Base-by-base conservation (phyloP, 208 protist species). In the Leptomonas pyrrhocoris region DNA sequence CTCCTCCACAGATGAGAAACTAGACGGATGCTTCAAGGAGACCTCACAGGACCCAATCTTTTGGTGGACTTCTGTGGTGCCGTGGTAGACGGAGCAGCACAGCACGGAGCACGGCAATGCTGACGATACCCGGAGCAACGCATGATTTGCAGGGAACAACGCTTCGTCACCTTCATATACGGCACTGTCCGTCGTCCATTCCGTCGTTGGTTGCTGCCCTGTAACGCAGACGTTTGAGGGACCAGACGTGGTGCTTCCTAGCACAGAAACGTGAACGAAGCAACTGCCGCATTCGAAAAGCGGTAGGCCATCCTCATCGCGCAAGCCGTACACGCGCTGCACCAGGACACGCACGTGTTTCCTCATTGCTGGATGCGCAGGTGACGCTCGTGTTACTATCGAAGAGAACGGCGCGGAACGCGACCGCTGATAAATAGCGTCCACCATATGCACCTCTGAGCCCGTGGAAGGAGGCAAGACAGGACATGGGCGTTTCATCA, bases 241-340 rank as follows among this genome's bases (percentile, higher is more conserved):
- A 9, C 27, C 43, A 4, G 0, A 27, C n/a, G 28, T 19, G 21
- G 3, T 2, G 34, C 45, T 36, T 9, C 34, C 48, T 9, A 67
- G 42, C 28, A 57, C 11, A 9, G 5, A 3, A 16, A 51, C 5
- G 1, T 38, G 61, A 30, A 67, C 48, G 34, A 57, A 57, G 23
- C 61, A 67, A 30, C 1, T 45, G 4, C 31, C 30, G 23, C 61
- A 67, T 16, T 48, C 34, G 3, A 43, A 16, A 2, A 55, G 48
- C 4, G 48, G 61, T 3, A 67, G 61, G 6, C 61, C 61, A 13
- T 67, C 27, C 36, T 67, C 61, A 34, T 36, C 61, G 36, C 61
- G 48, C 36, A 67, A 21, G 16, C 11, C 49, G 23, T 21, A 36
- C 15, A 67, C 49, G 23, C 28, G 18, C 0, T 27, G 46, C 36